These are phyloP conservation scores for Lentinus tigrinus DNA, from an alignment of 768 basidiomycete species.

Conservation along the genomic window DNA sequence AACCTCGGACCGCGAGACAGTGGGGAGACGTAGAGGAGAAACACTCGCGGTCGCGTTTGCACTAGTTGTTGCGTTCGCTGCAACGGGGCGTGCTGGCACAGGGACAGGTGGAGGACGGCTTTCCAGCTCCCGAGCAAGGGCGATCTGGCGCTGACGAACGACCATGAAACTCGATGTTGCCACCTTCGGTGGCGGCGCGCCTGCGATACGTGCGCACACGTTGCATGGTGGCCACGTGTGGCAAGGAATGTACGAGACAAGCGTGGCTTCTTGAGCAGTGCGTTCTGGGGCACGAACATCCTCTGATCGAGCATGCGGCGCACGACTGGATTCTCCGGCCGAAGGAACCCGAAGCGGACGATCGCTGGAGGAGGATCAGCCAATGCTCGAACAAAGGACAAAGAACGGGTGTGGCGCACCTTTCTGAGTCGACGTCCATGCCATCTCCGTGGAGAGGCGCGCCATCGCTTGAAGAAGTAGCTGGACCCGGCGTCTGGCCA, in stretches of 20 bases:
- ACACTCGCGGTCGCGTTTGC: not conserved
- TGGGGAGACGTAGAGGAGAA: not conserved
- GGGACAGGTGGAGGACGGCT: not conserved
- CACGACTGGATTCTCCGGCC: not conserved
- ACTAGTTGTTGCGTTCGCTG: not conserved
- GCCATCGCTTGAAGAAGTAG: not conserved
- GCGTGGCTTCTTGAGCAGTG: not conserved
- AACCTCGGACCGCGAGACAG: not conserved
- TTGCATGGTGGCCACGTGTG: slow-evolving; percentile 4
- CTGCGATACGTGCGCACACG: not conserved
- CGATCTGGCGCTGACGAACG: not conserved
- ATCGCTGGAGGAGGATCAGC: not conserved
- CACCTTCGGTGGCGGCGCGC: not conserved
- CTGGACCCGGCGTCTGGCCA: not conserved
- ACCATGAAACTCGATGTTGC: not conserved
- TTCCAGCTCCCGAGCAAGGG: not conserved
- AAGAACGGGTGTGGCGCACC: not conserved
- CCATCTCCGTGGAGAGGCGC: not conserved
- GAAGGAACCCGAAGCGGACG: not conserved
- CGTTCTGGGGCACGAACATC: not conserved
- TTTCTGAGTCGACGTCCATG: not conserved
- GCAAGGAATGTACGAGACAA: not conserved
- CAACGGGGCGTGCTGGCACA: not conserved
- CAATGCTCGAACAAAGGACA: not conserved
- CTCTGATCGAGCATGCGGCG: not conserved